A percentile compares a stretch with the other conserved stretches of the same genome.
phyloP scores from a whole-genome alignment of 2,329 filamentous ascomycete genomes.

The Fusarium ambrosium region DNA sequence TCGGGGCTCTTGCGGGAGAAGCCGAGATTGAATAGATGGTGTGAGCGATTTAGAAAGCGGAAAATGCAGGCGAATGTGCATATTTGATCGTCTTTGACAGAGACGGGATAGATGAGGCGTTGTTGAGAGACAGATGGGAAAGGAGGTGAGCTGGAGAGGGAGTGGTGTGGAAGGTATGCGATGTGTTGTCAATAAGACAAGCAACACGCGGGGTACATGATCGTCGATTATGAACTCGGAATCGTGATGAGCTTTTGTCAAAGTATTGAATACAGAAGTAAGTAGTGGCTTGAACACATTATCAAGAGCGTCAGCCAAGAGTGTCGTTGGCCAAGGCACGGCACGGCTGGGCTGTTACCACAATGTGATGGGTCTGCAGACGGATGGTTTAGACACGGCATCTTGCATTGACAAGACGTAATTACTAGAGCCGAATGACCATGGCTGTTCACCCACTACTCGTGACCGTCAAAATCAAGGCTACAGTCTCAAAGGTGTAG shows the following conservation, averaged over 20 bases:
- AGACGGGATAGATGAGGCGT: not conserved
- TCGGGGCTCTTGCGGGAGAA: not conserved
- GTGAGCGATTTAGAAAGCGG: not conserved
- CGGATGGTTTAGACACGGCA: not conserved
- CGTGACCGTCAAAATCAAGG: not conserved
- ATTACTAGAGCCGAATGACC: not conserved
- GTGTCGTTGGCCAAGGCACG: not conserved
- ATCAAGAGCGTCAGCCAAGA: not conserved
- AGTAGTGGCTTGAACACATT: not conserved
- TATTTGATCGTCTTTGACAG: not conserved
- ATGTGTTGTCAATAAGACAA: not conserved
- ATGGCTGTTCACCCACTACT: not conserved
- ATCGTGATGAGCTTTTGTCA: not conserved
- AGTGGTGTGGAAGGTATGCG: not conserved
- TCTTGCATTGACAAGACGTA: not conserved
- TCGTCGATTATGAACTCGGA: not conserved
- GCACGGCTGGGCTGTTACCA: not conserved
- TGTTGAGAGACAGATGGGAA: not conserved
- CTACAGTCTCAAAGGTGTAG: not conserved
- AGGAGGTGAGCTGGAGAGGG: not conserved
- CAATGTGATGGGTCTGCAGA: not conserved
- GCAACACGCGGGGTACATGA: not conserved
- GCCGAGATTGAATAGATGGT: not conserved
- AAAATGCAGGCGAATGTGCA: not conserved
- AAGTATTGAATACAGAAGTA: not conserved